Evolutionary conservation across 2,329 filamentous ascomycete species (phyloP).

Genomic region (Fusarium sp.): DNA sequence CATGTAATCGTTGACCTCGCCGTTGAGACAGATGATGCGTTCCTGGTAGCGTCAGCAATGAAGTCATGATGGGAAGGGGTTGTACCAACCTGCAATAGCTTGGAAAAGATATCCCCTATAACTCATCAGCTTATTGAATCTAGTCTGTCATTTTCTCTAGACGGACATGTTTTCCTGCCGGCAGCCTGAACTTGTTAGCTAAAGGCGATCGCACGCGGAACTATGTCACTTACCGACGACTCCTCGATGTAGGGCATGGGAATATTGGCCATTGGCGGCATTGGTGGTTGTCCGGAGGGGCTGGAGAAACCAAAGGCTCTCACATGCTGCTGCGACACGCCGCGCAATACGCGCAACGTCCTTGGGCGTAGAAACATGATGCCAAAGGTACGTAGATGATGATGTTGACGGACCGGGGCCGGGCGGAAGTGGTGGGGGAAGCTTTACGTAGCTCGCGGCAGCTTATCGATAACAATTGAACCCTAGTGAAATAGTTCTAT

Average conservation of each 20-base stretch:
- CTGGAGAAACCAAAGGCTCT: constrained; percentile 61
- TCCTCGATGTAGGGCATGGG: constrained; percentile 71
- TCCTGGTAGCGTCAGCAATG: constrained; percentile 66
- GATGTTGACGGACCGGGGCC: constrained; percentile 23
- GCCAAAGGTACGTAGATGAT: constrained; percentile 13
- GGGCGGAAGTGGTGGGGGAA: constrained; percentile 46
- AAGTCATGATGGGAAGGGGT: neutral
- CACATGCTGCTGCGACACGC: constrained; percentile 53
- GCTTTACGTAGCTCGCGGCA: constrained; percentile 38
- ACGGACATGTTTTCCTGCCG: constrained; percentile 82
- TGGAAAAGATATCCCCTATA: constrained; percentile 84
- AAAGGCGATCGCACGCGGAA: neutral
- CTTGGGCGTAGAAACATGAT: constrained; percentile 53
- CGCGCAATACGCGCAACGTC: constrained; percentile 52
- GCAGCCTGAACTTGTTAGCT: constrained; percentile 69
- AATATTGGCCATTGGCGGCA: constrained; percentile 58
- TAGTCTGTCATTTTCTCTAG: neutral
- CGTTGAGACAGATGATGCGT: constrained; percentile 94
- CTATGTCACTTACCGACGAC: constrained; percentile 54
- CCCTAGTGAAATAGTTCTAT: constrained; percentile 10
- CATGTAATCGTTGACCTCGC: constrained; percentile 88
- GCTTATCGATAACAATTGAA: constrained; percentile 39
- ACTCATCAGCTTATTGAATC: constrained; percentile 34
- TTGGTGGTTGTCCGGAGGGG: constrained; percentile 44
- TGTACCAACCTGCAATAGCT: constrained; percentile 75